A percentile compares a stretch with the other conserved stretches of the same genome.
Evolutionary conservation across 2,329 filamentous ascomycete genomes (phyloP).

Genomic region (Stachybotrys elegans): DNA sequence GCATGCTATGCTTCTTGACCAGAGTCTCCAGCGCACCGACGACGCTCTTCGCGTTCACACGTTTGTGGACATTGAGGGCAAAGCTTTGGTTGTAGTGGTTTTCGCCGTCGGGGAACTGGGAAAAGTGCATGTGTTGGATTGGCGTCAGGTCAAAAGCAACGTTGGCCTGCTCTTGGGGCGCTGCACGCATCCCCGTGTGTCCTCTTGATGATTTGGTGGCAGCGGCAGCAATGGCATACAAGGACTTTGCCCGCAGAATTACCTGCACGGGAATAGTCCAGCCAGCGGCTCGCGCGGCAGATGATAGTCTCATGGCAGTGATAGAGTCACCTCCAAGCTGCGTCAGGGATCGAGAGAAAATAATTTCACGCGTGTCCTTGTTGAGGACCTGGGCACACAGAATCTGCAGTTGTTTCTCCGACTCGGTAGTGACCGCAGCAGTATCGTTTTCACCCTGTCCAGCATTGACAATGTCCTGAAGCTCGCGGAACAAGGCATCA

Average conservation of each 20-base stretch:
- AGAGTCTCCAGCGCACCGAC: constrained; percentile 5
- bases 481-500: too few species aligned
- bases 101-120: not conserved
- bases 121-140: not conserved
- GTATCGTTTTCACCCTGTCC: too few species aligned
- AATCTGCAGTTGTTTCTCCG: not conserved
- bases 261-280: not conserved
- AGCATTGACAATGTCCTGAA: too few species aligned
- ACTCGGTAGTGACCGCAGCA: not conserved
- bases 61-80: not conserved
- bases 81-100: constrained; percentile 10
- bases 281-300: not conserved
- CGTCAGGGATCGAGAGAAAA: not conserved
- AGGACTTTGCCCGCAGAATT: not conserved
- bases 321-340: not conserved
- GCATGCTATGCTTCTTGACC: constrained; percentile 18
- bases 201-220: too few species aligned
- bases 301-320: not conserved
- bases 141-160: not conserved
- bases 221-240: too few species aligned
- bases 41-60: not conserved
- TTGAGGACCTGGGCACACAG: not conserved
- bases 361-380: not conserved
- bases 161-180: too few species aligned
- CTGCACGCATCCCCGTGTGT: too few species aligned